These are phyloP conservation scores for Talaromyces trachyspermus DNA, from an alignment of 495 filamentous ascomycete species.

Conservation along the genomic window DNA sequence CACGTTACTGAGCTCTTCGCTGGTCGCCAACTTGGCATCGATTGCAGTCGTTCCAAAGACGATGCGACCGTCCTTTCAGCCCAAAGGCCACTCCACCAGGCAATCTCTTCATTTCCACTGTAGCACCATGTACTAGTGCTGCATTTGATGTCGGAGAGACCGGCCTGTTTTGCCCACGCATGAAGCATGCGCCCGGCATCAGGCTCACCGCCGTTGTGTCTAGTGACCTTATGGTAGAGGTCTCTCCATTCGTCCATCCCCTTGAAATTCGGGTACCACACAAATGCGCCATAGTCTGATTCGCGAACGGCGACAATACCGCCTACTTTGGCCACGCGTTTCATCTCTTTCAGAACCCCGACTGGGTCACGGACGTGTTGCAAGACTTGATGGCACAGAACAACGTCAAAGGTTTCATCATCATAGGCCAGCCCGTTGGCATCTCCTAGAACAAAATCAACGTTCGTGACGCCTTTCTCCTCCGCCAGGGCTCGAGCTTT, in stretches of 20 bases:
- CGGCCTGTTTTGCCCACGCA: constrained; percentile 43
- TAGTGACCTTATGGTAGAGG: constrained; percentile 30
- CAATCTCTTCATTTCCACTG: constrained; percentile 32
- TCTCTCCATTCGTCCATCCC: constrained; percentile 34
- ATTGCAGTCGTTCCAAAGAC: constrained; percentile 32
- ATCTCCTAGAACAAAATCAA: constrained; percentile 40
- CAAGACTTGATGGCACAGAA: constrained; percentile 48
- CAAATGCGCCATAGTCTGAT: constrained; percentile 30
- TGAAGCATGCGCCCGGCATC: constrained; percentile 43
- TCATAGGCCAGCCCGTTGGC: constrained; percentile 33
- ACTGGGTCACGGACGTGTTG: constrained; percentile 41
- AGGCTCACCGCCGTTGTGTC: constrained; percentile 37
- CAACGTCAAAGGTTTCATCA: constrained; percentile 49
- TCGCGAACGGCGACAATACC: constrained; percentile 48
- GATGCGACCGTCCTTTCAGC: constrained; percentile 33
- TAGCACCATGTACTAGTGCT: constrained; percentile 40
- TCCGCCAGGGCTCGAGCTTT: constrained; percentile 27
- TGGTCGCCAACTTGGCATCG: constrained; percentile 27
- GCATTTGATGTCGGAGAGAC: constrained; percentile 31
- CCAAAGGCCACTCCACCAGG: constrained; percentile 40
- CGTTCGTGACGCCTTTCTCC: constrained; percentile 32
- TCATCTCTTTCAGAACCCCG: constrained; percentile 39
- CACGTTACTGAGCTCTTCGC: constrained; percentile 36
- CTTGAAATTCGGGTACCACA: constrained; percentile 38
- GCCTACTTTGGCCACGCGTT: constrained; percentile 39